Evolutionary conservation across 257 asterid genomes (phyloP).

Genomic region (Nyctanthes arbortristis): DNA sequence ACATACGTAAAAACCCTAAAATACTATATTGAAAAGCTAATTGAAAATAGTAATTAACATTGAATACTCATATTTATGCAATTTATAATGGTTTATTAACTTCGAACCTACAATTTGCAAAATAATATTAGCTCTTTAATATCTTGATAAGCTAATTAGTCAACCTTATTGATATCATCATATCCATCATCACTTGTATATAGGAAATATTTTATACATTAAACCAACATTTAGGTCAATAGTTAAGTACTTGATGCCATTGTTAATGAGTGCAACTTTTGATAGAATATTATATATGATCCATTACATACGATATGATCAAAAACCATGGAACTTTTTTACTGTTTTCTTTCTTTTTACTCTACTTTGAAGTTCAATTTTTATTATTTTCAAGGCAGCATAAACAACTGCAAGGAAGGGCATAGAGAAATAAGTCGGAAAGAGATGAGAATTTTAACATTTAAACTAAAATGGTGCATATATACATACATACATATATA

Average conservation of each 20-base stretch:
- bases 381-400: too few relatives aligned
- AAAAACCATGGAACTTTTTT: too few relatives aligned
- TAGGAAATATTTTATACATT: not conserved
- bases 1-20: conserved; percentile 13
- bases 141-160: conserved; percentile 21
- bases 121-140: not conserved
- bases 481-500: too few relatives aligned
- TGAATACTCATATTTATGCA: not conserved
- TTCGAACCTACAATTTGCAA: conserved; percentile 7
- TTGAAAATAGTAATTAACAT: conserved; percentile 11
- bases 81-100: conserved; percentile 22
- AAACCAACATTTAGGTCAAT: not conserved
- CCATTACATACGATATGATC: too few relatives aligned
- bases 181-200: not conserved
- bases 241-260: too few relatives aligned
- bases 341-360: too few relatives aligned
- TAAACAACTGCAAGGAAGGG: too few relatives aligned
- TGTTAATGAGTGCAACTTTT: not conserved
- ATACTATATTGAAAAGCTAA: not conserved
- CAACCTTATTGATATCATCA: conserved; percentile 9
- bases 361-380: too few relatives aligned
- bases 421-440: too few relatives aligned
- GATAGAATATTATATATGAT: too few relatives aligned
- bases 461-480: not conserved
- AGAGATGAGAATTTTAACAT: too few relatives aligned